phyloP scores from a whole-genome alignment of 2,329 filamentous ascomycete species.

The Cladophialophora psammophila region DNA sequence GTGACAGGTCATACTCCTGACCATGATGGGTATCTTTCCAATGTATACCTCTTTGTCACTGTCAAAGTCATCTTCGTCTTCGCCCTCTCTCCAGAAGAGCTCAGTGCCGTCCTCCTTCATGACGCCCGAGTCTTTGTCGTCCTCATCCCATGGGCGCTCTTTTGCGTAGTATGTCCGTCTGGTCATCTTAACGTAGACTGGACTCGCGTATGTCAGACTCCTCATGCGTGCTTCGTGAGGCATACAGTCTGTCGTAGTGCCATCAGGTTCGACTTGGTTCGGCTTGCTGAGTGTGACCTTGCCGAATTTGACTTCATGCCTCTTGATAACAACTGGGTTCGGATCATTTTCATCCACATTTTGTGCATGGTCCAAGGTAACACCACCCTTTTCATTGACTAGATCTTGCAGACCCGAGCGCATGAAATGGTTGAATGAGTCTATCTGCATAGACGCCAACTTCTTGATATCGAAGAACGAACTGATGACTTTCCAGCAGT shows the following conservation, averaged over 20 bases:
- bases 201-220: slow-evolving; percentile 93
- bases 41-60: slow-evolving; percentile 81
- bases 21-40: slow-evolving; percentile 95
- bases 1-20: slow-evolving; percentile 95
- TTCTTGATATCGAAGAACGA: slow-evolving; percentile 97
- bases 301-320: slow-evolving; percentile 95
- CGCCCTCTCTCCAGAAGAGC: slow-evolving; percentile 41
- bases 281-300: slow-evolving; percentile 87
- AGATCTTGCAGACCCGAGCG: slow-evolving; percentile 93
- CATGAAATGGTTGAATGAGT: slow-evolving; percentile 98
- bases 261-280: slow-evolving; percentile 91
- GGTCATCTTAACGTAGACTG: slow-evolving; percentile 86
- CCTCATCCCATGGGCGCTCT: slow-evolving; percentile 75
- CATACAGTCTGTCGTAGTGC: slow-evolving; percentile 81
- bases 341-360: slow-evolving; percentile 75
- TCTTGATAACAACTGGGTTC: slow-evolving; percentile 81
- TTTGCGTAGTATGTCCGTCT: slow-evolving; percentile 85
- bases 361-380: slow-evolving; percentile 92
- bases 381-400: slow-evolving; percentile 86
- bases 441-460: slow-evolving; percentile 94
- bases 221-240: slow-evolving; percentile 95
- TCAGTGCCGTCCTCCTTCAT: slow-evolving; percentile 51
- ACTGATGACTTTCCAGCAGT: slow-evolving; percentile 97
- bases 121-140: slow-evolving; percentile 51
- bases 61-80: slow-evolving; percentile 60